Base-by-base conservation (phyloP, 176 grass and related monocot species). In the Oryza meyeriana region DNA sequence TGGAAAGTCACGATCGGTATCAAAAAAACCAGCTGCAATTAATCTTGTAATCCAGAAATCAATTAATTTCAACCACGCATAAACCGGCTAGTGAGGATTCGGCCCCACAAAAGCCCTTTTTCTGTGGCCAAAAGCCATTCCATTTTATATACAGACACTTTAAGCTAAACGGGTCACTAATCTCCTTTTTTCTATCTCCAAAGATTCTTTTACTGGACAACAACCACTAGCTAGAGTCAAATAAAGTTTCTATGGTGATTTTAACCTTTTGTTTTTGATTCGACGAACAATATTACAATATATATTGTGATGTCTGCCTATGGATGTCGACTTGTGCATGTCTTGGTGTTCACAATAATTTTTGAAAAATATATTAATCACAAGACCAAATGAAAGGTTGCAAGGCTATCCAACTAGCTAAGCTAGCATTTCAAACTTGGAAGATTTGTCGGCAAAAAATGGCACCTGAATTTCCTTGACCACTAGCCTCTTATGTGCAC, bases 141-240 rank as follows among this genome's bases (percentile, higher is more conserved):
- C 70, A 65, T 29, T 34, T 61, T 63, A 17, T 7, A 44, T 2
- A 1, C 5, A 22, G 22, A 14, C 75, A 52, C 64, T 50, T 76
- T 32, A 0, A 36, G 38, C 30, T 45, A 78, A 72, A 41, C 12
- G 24, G 8, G 69, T 44, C 69, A 12, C 8, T 59, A 57, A 36
- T 22, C 4, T 22, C 24, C 18, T 74, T 27, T 83, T 1, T 6
- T 83, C 14, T 35, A 65, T 13, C 59, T 39, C 12, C 1, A 4
- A 66, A 74, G 20, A 68, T 68, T 61, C 50, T 70, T 70, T 66
- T 1, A 3, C 18, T 84, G 64, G 52, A 71, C 74, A 52, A 78
- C 38, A 26, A 69, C 35, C 55, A 25, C 17, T 8, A 40, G 14
- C 22, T 62, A 33, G 28, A 26, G 18, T 16, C 66, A 75, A 28